A percentile compares a stretch with the other conserved stretches of the same genome.
phyloP scores from a whole-genome alignment of 176 grass and related monocot genomes.

The Melocanna baccifera region DNA sequence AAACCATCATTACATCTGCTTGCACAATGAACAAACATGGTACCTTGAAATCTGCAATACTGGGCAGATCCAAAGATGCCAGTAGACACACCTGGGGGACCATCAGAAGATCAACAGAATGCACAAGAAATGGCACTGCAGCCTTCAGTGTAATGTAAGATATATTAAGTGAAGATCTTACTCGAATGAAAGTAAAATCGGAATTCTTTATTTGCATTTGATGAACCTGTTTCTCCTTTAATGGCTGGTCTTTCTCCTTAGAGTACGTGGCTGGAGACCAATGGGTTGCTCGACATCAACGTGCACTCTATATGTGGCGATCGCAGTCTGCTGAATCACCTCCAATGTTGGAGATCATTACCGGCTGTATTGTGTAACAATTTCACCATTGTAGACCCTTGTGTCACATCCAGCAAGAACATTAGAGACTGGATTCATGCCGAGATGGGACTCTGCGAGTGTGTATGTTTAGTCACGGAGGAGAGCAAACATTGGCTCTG shows the following conservation, averaged over 20 bases:
- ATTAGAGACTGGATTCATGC: constrained; percentile 23
- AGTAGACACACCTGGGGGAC: background rate
- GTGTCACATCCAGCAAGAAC: constrained; percentile 17
- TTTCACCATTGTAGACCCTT: constrained; percentile 2
- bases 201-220: constrained; percentile 1
- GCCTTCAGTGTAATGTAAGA: constrained; percentile 39
- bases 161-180: constrained; percentile 24
- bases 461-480: background rate
- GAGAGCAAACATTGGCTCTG: background rate
- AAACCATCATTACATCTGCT: background rate
- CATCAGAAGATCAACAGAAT: constrained; percentile 25
- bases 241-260: constrained; percentile 7
- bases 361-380: background rate
- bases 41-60: background rate
- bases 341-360: background rate
- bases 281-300: background rate
- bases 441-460: background rate
- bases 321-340: background rate
- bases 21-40: constrained; percentile 10
- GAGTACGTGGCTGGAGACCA: background rate
- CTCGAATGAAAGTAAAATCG: background rate
- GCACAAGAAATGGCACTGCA: constrained; percentile 28
- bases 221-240: background rate
- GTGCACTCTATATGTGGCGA: background rate
- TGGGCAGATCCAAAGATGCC: constrained; percentile 39